Conservation (phyloP, 2,329 filamentous ascomycete genomes). For the Leptoxyphium fumago region DNA sequence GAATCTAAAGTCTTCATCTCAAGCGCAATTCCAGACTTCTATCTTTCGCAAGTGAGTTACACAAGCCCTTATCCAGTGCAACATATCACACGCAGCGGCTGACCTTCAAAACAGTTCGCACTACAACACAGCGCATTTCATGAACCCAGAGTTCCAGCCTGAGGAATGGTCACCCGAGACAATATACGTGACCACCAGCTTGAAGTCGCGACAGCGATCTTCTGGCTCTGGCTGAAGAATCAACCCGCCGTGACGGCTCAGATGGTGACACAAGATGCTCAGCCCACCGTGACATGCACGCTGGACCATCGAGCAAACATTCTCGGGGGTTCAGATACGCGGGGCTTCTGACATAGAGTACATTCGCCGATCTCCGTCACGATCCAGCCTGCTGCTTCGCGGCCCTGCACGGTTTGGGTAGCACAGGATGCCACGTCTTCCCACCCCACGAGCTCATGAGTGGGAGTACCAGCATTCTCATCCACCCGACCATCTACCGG, state of each 20-base stretch:
- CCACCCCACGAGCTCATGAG: too few species aligned
- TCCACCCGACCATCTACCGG: too few species aligned
- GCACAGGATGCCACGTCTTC: too few species aligned
- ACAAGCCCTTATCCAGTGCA: not conserved
- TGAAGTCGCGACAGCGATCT: not conserved
- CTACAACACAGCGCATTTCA: slow-evolving; percentile 37
- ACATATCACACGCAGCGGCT: not conserved
- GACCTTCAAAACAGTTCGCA: slow-evolving; percentile 26
- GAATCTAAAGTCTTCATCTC: slow-evolving; percentile 23
- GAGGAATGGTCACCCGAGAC: slow-evolving; percentile 36
- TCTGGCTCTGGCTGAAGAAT: not conserved
- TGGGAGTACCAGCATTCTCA: too few species aligned
- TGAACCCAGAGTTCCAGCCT: slow-evolving; percentile 38
- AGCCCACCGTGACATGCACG: slow-evolving; percentile 2
- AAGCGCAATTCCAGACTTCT: slow-evolving; percentile 31
- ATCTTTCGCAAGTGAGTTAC: slow-evolving; percentile 33
- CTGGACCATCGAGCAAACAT: not conserved
- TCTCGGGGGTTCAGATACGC: not conserved
- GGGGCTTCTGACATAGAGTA: slow-evolving; percentile 2
- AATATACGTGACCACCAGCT: slow-evolving; percentile 24
- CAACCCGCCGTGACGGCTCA: not conserved
- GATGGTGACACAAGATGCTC: slow-evolving; percentile 5
- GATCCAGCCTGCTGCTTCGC: too few species aligned
- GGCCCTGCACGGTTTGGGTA: too few species aligned
- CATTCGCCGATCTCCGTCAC: too few species aligned